Base-by-base conservation (phyloP, 257 asterid genomes). In the Ophiorrhiza pumila region DNA sequence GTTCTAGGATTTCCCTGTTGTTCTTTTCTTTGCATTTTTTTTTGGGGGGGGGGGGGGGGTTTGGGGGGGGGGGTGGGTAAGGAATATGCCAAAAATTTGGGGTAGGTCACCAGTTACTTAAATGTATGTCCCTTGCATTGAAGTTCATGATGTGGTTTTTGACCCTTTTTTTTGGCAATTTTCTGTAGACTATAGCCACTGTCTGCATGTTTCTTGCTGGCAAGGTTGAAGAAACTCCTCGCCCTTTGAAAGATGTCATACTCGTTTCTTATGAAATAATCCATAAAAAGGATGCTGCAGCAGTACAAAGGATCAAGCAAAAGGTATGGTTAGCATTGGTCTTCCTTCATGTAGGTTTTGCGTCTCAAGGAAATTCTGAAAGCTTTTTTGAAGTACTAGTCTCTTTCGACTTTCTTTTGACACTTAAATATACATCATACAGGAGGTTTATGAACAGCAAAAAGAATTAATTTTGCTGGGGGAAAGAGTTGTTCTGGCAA, bases 161-260 rank as follows among this genome's bases (percentile, higher is more conserved):
- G 72, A 65, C 57, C n/a, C n/a, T n/a, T 23, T 65, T 39, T 29
- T 5, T 52, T 39, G 65, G 7, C n/a, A 18, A 20, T 46, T 22
- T 68, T 74, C 69, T 74, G 88, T 85, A 92, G 99, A 89, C 86
- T 12, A 83, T 95, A 72, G 98, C 99, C 65, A 95, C 96, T 4
- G 97, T 90, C n/a, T 95, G 99, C 41, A 95, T 95, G 99, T 95
- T 95, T 82, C 91, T 95, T n/a, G 98, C 99, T 29, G 98, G 98
- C 46, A 95, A 95, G 87, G 99, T 95, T 76, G 99, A 95, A 85
- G 99, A 95, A 89, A 91, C 99, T 74, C 99, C 98, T 53, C 99
- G 96, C 53, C 96, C 97, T 68, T 80, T 95, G 61, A 91, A 87
- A 80, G 98, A 95, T 82, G 98, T 92, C 17, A 95, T 95, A 78